Evolutionary conservation across 331 rosid species (phyloP).

Genomic region (Spiraea crenata): DNA sequence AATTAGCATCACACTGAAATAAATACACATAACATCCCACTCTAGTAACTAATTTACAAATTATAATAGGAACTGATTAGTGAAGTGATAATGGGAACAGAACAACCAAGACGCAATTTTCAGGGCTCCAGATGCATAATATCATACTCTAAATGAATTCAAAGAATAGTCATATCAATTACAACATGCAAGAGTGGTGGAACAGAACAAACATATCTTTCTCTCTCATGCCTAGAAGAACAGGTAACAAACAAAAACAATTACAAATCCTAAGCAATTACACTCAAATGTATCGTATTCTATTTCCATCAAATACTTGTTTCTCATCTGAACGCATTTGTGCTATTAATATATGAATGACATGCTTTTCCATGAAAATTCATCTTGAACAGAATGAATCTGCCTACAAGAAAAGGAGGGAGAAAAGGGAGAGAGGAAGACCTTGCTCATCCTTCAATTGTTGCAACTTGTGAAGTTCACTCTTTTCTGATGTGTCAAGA

Average conservation of each 20-base stretch:
- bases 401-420: background rate
- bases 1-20: slow-evolving; percentile 2
- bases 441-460: slow-evolving; percentile 99
- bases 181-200: background rate
- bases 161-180: background rate
- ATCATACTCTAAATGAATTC: background rate
- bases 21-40: background rate
- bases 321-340: no score
- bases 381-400: background rate
- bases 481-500: slow-evolving; percentile 97
- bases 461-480: slow-evolving; percentile 94
- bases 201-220: background rate
- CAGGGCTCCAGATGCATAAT: background rate
- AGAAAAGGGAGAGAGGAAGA: slow-evolving; percentile 10
- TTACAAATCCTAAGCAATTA: background rate
- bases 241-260: background rate
- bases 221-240: background rate
- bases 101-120: background rate
- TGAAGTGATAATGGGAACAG: background rate
- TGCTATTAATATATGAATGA: no score
- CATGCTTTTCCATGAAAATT: background rate
- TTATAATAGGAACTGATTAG: no score
- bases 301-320: no score
- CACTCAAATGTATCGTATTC: no score
- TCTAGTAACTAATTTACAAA: no score